phyloP scores from a whole-genome alignment of 331 rosid genomes.

The Pyrus hybrid region DNA sequence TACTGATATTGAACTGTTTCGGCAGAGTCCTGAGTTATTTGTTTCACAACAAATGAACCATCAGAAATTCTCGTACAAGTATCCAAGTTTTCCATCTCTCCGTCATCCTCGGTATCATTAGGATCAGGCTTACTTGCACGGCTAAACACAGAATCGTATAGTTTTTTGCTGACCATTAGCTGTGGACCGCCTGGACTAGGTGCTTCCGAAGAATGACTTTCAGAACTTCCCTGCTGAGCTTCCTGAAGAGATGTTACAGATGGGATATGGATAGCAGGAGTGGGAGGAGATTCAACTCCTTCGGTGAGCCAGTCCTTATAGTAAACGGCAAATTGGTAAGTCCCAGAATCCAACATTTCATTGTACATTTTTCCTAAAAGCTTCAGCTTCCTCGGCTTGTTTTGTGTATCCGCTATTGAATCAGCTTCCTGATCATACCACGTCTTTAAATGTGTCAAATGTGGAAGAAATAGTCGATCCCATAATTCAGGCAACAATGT shows the following conservation, averaged over 20 bases:
- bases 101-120: conserved; percentile 24
- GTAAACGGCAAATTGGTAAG: conserved; percentile 49
- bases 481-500: conserved; percentile 65
- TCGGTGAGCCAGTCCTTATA: conserved; percentile 87
- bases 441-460: conserved; percentile 49
- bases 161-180: conserved; percentile 63
- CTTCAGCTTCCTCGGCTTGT: conserved; percentile 34
- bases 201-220: conserved; percentile 34
- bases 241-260: conserved; percentile 16
- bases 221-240: conserved; percentile 31
- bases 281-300: conserved; percentile 55
- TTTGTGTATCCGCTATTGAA: conserved; percentile 31
- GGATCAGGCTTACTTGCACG: conserved; percentile 23
- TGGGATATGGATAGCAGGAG: conserved; percentile 56
- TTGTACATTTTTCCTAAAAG: conserved; percentile 47
- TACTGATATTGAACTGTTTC: conserved; percentile 27
- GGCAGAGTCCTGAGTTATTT: conserved; percentile 21
- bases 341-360: conserved; percentile 65
- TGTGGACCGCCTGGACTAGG: conserved; percentile 40
- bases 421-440: conserved; percentile 57
- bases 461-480: conserved; percentile 66
- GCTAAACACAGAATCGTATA: conserved; percentile 53
- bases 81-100: conserved; percentile 21
- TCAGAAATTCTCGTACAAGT: conserved; percentile 24
- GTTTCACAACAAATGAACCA: conserved; percentile 34